Percentiles rank a stretch among this genome's conserved stretches.
Evolutionary conservation across 495 filamentous ascomycete genomes (phyloP).

Genomic region (Penicillium desertorum): DNA sequence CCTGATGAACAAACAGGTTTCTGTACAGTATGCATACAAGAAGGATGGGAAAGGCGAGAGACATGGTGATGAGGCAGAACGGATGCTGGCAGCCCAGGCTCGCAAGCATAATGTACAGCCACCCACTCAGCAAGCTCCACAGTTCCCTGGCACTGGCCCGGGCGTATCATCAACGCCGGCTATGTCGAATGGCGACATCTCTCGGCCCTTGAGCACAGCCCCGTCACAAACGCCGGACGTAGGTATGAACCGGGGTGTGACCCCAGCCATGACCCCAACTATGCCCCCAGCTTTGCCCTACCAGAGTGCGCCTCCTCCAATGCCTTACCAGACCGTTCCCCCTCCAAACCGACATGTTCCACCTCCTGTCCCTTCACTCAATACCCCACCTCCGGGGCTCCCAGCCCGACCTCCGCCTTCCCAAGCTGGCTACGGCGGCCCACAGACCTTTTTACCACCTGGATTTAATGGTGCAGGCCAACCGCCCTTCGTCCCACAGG

Average conservation of each 20-base stretch:
- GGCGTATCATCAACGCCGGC: slow-evolving; percentile 45
- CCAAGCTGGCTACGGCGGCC: slow-evolving; percentile 74
- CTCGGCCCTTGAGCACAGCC: slow-evolving; percentile 40
- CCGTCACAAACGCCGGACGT: slow-evolving; percentile 31
- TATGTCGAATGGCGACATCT: slow-evolving; percentile 57
- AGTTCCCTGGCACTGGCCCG: slow-evolving; percentile 39
- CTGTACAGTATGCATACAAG: slow-evolving; percentile 98
- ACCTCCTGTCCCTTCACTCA: slow-evolving; percentile 48
- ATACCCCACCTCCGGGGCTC: slow-evolving; percentile 70
- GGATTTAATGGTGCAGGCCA: slow-evolving; percentile 51
- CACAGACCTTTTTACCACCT: slow-evolving; percentile 64
- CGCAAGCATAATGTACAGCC: slow-evolving; percentile 89
- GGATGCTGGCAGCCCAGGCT: slow-evolving; percentile 87
- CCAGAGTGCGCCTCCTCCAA: slow-evolving; percentile 41
- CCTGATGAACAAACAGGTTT: slow-evolving; percentile 93
- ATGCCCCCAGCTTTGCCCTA: slow-evolving; percentile 35
- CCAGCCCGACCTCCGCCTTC: slow-evolving; percentile 78
- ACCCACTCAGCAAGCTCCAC: slow-evolving; percentile 58
- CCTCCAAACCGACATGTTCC: slow-evolving; percentile 43
- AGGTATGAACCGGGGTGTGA: slow-evolving; percentile 37
- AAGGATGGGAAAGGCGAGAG: slow-evolving; percentile 98
- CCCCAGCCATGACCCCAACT: slow-evolving; percentile 9
- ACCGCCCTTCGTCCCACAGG: slow-evolving; percentile 38
- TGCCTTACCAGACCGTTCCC: slow-evolving; percentile 39
- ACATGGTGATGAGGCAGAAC: slow-evolving; percentile 91